Base-by-base conservation (phyloP, 352 stramenopile genomes). In the Peronosclerospora sorghi region DNA sequence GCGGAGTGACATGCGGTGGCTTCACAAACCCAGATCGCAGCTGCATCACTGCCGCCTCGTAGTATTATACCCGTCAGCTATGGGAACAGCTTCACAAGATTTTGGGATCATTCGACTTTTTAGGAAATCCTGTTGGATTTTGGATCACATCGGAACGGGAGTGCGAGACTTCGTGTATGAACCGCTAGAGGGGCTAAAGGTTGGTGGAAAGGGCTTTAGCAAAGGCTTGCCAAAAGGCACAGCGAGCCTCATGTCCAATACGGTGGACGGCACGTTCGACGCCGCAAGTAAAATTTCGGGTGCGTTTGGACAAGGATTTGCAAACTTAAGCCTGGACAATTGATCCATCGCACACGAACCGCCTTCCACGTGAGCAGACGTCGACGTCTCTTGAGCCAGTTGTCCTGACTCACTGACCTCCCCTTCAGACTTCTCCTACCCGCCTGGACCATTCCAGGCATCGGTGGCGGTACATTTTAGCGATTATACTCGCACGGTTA, bases 121-220 rank as follows among this genome's bases (percentile, higher is more conserved):
- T 95, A 12, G 84, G 82, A 29, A 93, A 92, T 30, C 79, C 80
- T 9, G 82, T 93, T 10, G 81, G 81, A 0, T 86, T 95, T 56
- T 98, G 37, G 85, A 95, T 19, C 95, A 98, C 49, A 86, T 98
- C 53, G 94, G 94, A 30, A 96, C 85, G 18, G 94, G 92, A 35
- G 89, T 98, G 28, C 73, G 87, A 34, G 88, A 97, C 48, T 97
- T 98, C 49, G 96, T 98, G 37, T 97, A 97, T 52, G 94, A 97
- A 54, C 92, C 94, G 13, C 76, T 97, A 15, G 80, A 97, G 55
- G 87, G 88, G 23, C 62, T 96, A 12, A 92, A 95, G 34, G 76
- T 87, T 18, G 82, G 82, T 14, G 79, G 80, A 6, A 87, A 91
- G 47, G 76, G 79, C 8, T 92, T 94, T 41, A 83, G 82, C 44